Evolutionary conservation across 257 asterid species (phyloP).

Genomic region (Solanum pennellii): DNA sequence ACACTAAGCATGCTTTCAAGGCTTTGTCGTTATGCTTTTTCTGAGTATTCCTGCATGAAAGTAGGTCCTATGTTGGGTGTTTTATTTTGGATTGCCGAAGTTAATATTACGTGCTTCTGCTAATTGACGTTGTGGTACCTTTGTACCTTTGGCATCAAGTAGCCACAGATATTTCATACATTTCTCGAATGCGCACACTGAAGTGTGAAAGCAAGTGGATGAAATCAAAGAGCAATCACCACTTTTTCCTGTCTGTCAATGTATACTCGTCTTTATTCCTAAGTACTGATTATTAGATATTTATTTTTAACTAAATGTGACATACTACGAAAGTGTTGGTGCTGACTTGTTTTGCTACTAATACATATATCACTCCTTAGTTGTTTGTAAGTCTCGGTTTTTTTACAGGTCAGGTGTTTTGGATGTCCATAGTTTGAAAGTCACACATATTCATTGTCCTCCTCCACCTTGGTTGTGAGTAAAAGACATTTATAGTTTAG

Average conservation of each 20-base stretch:
- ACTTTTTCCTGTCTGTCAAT: neutral
- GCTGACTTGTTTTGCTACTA: neutral
- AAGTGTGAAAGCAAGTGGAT: neutral
- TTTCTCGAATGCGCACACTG: neutral
- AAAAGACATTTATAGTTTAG: neutral
- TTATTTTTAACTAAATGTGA: neutral
- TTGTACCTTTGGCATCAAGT: neutral
- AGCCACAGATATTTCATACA: neutral
- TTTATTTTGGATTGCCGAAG: neutral
- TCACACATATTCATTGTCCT: slow-evolving; percentile 95
- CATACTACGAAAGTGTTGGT: neutral
- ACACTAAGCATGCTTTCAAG: neutral
- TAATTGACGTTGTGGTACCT: neutral
- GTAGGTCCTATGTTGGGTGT: neutral
- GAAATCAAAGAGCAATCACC: neutral
- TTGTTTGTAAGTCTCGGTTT: neutral
- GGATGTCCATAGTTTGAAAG: slow-evolving; percentile 56
- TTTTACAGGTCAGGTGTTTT: slow-evolving; percentile 82
- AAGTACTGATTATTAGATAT: neutral
- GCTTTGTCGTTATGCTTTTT: neutral
- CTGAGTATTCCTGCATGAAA: neutral
- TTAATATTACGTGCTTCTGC: neutral
- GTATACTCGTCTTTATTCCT: neutral
- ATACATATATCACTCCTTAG: neutral
- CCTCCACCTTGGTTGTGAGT: slow-evolving; percentile 95